Base-by-base conservation (phyloP, 2,329 filamentous ascomycete species). In the Talaromyces sp. region DNA sequence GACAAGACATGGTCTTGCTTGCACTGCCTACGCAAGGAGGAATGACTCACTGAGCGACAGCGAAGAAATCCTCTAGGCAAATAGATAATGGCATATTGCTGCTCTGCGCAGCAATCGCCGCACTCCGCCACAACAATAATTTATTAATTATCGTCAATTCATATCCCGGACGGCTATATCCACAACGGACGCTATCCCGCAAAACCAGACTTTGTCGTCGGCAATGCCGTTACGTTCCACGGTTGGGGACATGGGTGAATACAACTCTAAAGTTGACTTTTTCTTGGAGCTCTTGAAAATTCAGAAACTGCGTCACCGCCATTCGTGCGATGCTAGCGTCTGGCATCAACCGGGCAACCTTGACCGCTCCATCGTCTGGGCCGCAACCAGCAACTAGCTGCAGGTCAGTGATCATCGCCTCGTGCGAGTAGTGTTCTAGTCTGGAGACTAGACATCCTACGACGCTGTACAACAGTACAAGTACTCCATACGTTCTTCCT, bases 301-400 rank as follows among this genome's bases (percentile, higher is more conserved):
- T 44, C 42, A 44, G 42, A 8, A 44, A 22, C 36, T 39, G n/a
- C 51, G 58, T 59, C 58, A 59, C 58, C 39, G 58, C 53, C 52
- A 33, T 56, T 39, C 39, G 44, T 51, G 27, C 53, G 55, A 44
- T 47, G 32, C 28, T 56, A 57, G 58, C 53, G 58, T 60, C 54
- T 60, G 17, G 55, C 54, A 60, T 60, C 36, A 60, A 61, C 58
- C 58, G 28, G 42, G 58, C 54, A 56, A 56, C 59, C 59, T 51
- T 61, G 59, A 61, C 59, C 59, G 59, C 59, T 55, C 52, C 59
- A 32, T 44, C 36, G 25, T 42, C 52, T 57, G 32, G 59, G 54
- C 54, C 59, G 54, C 53, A 60, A 52, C 44, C 44, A 47, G 28
- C 27, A 17, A 53, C 49, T 53, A 53, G 49, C 49, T 53, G 49